Base-by-base conservation (phyloP, 495 filamentous ascomycete genomes). In the Rusavskia elegans region DNA sequence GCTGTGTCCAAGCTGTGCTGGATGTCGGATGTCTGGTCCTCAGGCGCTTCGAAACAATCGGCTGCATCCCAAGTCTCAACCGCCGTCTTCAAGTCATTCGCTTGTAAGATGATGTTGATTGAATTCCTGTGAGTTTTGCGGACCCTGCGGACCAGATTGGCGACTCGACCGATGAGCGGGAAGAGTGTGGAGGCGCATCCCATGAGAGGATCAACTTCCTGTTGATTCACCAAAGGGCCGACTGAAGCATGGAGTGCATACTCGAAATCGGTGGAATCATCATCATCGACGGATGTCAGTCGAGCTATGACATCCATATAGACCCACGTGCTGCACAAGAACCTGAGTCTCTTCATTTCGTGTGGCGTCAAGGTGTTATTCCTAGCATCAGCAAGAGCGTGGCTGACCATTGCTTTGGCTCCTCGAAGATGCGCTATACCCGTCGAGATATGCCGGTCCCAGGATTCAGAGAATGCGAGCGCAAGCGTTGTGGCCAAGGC, bases 271-370 rank as follows among this genome's bases (percentile, higher is more conserved):
- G 71, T 71, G 14, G 67, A 64, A 1, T 78, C 75, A 19, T 79
- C 76, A 5, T 77, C 75, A 50, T 79, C 78, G 20, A 80, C 66
- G 14, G 82, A 82, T 0, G 84, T 88, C 32, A 89, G 64, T 11
- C 83, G 78, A 20, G 84, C 80, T 54, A 89, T 81, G 36, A 88
- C 85, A 64, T 89, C 83, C 79, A 87, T 84, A 57, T 88, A 89
- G 17, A 87, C 71, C 79, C 80, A 88, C 9, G 83, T 81, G 61
- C 85, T 88, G 62, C 82, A 83, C 38, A 89, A 66, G 58, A 88
- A 88, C 38, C 75, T 75, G 45, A 88, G 66, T 10, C 83, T 64
- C 39, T 70, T 64, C 17, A 79, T 62, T 29, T 82, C 76, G 19
- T 72, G 63, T 17, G 60, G 52, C 21, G 48, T 52, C 55, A 66